Evolutionary conservation across 129 eudicot genomes (phyloP), one percentile per base, ranked within the genome.

Genomic region (Oenanthe sinensis): DNA sequence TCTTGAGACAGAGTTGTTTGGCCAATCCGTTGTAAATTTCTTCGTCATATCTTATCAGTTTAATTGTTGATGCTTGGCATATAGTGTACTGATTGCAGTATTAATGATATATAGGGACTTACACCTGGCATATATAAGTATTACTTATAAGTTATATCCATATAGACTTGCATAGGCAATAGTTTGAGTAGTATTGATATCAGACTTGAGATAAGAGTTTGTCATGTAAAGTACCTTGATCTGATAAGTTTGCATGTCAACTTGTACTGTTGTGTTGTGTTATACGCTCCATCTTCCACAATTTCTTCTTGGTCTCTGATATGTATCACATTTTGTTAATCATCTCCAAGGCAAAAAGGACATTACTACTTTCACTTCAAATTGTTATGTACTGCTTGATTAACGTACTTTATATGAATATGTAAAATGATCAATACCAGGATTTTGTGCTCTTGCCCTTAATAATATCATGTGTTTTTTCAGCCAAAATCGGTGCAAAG

Each of bases 401-500:
- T 63, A 28, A 63, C 19, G 39, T 63, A n/a, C 4, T 63, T 63
- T 11, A 63, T 63, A 24, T 30, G 40, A 2, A 36, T 30, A 3
- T 7, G 42, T 71, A 22, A 9, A 24, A 20, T 20, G 4, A 20
- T 5, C 16, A n/a, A n/a, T n/a, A 12, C 15, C 17, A 43, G 68
- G 70, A 54, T 12, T 28, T 30, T 68, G 39, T 17, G 11, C 46
- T 74, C 76, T 52, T 76, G 19, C 39, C 43, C 55, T 49, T 79
- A 43, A 67, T 20, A 28, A 3, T 76, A 67, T 69, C 37, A 13
- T 75, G 14, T 75, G 14, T 43, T 55, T 85, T 85, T 81, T 58
- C 88, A 93, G 96, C 88, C 28, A 76, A 85, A 74, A 83, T 79
- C 52, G 81, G 87, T 79, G 84, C 90, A 63, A 83, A 89, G 85